These are phyloP conservation scores for Paulownia fortunei DNA, from an alignment of 257 asterid genomes.

Conservation along the genomic window DNA sequence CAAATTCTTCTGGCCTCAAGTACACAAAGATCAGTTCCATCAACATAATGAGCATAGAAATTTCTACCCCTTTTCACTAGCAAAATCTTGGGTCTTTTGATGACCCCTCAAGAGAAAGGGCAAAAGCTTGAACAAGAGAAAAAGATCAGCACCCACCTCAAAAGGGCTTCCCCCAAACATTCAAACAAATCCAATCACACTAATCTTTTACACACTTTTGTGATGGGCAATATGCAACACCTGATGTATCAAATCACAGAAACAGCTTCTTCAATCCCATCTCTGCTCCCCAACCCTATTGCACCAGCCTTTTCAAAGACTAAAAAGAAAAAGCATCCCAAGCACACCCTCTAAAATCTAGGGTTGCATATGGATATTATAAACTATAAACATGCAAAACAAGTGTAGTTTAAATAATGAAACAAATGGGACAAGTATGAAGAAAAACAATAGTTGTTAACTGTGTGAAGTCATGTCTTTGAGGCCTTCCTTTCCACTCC, in stretches of 20 bases:
- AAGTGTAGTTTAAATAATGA: conserved; percentile 25
- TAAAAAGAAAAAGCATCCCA: conserved; percentile 32
- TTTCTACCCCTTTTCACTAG: conserved; percentile 10
- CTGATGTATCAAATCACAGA: conserved; percentile 55
- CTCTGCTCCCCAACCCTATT: not conserved
- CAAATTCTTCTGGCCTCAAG: not conserved
- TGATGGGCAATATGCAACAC: conserved; percentile 44
- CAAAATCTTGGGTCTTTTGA: conserved; percentile 17
- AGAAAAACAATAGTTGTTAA: conserved; percentile 42
- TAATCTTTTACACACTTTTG: conserved; percentile 37
- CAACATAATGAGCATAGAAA: conserved; percentile 17
- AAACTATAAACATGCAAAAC: conserved; percentile 28
- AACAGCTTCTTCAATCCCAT: conserved; percentile 38
- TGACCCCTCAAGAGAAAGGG: conserved; percentile 29
- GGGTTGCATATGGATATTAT: conserved; percentile 56
- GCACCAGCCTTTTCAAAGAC: conserved; percentile 25
- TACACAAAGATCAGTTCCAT: conserved; percentile 12
- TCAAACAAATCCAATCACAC: conserved; percentile 58
- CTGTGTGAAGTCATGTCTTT: conserved; percentile 42
- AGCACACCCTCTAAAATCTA: conserved; percentile 58
- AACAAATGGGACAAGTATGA: conserved; percentile 34
- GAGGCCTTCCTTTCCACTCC: conserved; percentile 38
- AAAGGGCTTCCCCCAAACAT: conserved; percentile 43
- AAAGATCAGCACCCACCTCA: conserved; percentile 13
- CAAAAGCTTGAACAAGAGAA: conserved; percentile 18